Base-by-base conservation (phyloP, 768 basidiomycete genomes). In the Daedalea quercina region DNA sequence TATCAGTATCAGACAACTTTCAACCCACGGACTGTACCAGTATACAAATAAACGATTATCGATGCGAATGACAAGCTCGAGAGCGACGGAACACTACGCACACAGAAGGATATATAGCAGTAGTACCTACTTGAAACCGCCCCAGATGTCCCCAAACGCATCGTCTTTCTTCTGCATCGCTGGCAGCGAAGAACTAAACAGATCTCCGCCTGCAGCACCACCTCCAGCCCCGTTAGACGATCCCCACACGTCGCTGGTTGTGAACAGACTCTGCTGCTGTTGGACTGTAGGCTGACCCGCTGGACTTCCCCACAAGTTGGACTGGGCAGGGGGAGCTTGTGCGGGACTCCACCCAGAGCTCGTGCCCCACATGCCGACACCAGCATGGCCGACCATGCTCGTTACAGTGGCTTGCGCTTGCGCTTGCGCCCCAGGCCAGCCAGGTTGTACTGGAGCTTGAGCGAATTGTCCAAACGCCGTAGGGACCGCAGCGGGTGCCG, bases 71-170 rank as follows among this genome's bases (percentile, higher is more conserved):
- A 35, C 51, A 49, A 51, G 28, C n/a, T 28, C 53, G 43, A 45
- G 44, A 25, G 4, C 17, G 20, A 17, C 22, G 9, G 11, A 31
- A 47, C 46, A n/a, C 24, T 4, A 11, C 25, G 46, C 26, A 22
- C 46, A 22, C 17, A 31, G 11, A 31, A 11, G 28, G 11, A 31
- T 31, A 4, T 31, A 22, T 31, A 47, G 25, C 25, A 25, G 33
- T 13, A 4, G 9, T 17, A 15, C 19, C 62, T 74, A 90, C 74
- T 90, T 90, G 67, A 88, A 88, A 35, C 83, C 80, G 46, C 87
- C 87, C 90, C 90, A 91, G 46, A 92, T 67, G 67, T 91, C 87
- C 7, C 85, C 87, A 63, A 91, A 91, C 7, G 73, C 82, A 60
- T 92, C 89, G 56, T 90, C 89, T 68, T 79, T 85, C 73, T 86